A percentile compares a stretch with the other conserved stretches of the same genome.
Evolutionary conservation across 169 alveolate species (phyloP).

Genomic region (Theileria annulata): DNA sequence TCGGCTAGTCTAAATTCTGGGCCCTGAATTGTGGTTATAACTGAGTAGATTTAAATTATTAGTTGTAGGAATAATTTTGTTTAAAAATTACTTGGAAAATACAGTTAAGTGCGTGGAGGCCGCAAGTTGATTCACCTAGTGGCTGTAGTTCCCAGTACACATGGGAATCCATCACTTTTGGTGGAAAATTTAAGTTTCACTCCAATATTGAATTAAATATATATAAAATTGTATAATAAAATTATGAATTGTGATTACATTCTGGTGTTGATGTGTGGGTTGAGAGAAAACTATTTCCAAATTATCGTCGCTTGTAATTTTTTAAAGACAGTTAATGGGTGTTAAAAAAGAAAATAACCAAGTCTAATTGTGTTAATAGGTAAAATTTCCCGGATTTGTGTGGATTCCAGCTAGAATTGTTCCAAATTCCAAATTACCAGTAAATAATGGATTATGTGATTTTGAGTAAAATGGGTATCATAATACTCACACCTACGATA

Average conservation of each 20-base stretch:
- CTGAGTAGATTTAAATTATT: not conserved
- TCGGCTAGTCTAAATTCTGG: constrained; percentile 10
- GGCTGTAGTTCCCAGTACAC: constrained; percentile 35
- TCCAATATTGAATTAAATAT: not conserved
- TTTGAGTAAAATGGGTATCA: constrained; percentile 51
- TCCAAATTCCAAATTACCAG: not conserved
- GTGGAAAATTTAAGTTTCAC: not conserved
- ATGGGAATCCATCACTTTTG: constrained; percentile 6
- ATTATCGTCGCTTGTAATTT: not conserved
- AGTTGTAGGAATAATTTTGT: not conserved
- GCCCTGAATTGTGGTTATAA: constrained; percentile 9
- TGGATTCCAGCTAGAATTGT: not conserved
- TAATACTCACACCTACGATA: constrained; percentile 34
- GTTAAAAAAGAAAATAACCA: not conserved
- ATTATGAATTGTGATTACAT: not conserved
- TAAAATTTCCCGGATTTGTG: not conserved
- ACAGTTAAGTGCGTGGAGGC: constrained; percentile 27
- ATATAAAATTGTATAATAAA: not conserved
- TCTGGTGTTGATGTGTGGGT: not conserved
- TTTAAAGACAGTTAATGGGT: not conserved
- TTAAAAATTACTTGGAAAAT: constrained; percentile 17
- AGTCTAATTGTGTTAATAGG: not conserved
- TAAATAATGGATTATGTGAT: constrained; percentile 17
- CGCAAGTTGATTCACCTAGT: constrained; percentile 43
- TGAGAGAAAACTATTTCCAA: not conserved